These are phyloP conservation scores for Aspergillus viridinutans DNA, from an alignment of 2,329 filamentous ascomycete genomes.

Conservation along the genomic window DNA sequence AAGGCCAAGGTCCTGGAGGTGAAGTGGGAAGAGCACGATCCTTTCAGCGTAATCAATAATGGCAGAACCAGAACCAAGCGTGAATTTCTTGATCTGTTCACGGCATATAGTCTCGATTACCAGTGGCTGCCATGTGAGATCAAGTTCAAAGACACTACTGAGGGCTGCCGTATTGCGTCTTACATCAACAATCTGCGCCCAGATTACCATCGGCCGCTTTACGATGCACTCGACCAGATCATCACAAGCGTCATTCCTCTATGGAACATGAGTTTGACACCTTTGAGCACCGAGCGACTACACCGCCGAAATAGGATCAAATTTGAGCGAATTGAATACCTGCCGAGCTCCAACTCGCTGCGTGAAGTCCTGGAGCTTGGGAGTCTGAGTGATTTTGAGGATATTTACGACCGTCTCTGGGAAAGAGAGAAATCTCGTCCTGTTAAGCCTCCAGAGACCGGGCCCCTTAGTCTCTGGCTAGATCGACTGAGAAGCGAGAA, in stretches of 20 bases:
- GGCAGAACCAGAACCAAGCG: not conserved
- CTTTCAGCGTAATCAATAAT: not conserved
- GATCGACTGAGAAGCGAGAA: not conserved
- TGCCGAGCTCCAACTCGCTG: not conserved
- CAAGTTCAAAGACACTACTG: constrained; percentile 15
- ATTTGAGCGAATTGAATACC: constrained; percentile 8
- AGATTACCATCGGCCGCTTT: constrained; percentile 27
- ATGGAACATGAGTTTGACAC: constrained; percentile 39
- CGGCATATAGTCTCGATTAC: constrained; percentile 28
- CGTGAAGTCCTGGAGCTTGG: not conserved
- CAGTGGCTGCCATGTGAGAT: constrained; percentile 48
- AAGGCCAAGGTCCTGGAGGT: constrained; percentile 6
- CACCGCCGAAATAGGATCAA: constrained; percentile 5
- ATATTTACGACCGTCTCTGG: not conserved
- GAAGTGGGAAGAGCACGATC: not conserved
- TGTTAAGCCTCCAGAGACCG: constrained; percentile 14
- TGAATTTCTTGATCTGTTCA: not conserved
- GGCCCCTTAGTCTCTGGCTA: not conserved
- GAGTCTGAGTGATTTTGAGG: not conserved
- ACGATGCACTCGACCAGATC: constrained; percentile 35
- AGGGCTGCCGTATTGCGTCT: constrained; percentile 28
- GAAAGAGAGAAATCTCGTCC: not conserved
- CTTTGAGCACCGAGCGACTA: not conserved
- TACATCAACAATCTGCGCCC: constrained; percentile 47
- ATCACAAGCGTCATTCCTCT: constrained; percentile 41